Base-by-base conservation (phyloP, 2,329 filamentous ascomycete species). In the Mariannaea elegans region DNA sequence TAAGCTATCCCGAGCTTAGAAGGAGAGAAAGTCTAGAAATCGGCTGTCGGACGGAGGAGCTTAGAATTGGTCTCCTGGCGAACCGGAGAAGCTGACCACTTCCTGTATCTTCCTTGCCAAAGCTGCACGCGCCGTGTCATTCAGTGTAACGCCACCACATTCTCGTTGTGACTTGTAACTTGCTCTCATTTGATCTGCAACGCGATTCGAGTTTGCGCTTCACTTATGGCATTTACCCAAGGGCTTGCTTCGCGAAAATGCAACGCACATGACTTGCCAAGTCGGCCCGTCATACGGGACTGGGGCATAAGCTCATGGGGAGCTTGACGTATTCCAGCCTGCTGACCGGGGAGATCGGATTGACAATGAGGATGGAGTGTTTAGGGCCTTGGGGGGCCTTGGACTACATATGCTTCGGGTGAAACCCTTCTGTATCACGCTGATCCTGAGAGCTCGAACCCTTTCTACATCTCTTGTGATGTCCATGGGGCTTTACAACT, bases 51-150 rank as follows among this genome's bases (percentile, higher is more conserved):
- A 23, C 23, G 8, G 34, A 23, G 21, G 12, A 39, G 47, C 47
- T 41, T 24, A 29, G 47, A 51, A 52, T 36, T 42, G 48, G 56
- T 53, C 21, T 41, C n/a, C n/a, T n/a, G n/a, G n/a, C n/a, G n/a
- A n/a, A n/a, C n/a, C n/a, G n/a, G n/a, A n/a, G 38, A 14, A 16
- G 24, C 27, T 39, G 55, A 58, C 34, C 47, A 38, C 41, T 58
- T 52, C 48, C 55, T 16, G 14, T 31, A 32, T 24, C 16, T 39
- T 31, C 32, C 39, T 23, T 32, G 24, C 24, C 24, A 9, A 27
- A 9, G 24, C 24, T 27, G 9, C 24, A 27, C 21, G 16, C 46
- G 19, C 21, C 21, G 52, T 41, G 42, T 38, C 36, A 41, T 19
- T 42, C 49, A 34, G 27, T 49, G 56, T 14, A 59, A 48, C 49